These are phyloP conservation scores for Xylaria nigripes DNA, from an alignment of 495 filamentous ascomycete species.

Conservation along the genomic window DNA sequence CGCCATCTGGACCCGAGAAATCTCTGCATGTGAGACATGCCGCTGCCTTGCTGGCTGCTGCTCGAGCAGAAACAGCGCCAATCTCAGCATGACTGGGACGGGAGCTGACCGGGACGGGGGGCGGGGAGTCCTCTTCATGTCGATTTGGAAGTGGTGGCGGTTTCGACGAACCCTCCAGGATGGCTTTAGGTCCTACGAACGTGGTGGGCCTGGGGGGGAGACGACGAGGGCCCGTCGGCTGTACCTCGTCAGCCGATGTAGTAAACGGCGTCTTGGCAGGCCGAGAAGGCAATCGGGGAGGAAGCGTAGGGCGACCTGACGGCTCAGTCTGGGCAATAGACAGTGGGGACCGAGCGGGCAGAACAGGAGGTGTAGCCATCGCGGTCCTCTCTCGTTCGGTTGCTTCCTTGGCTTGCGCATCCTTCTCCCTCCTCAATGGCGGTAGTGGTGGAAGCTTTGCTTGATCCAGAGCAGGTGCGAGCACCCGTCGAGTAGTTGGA, in stretches of 20 bases:
- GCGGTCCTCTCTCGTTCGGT: conserved; percentile 22
- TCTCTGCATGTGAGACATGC: conserved; percentile 76
- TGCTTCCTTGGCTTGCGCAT: conserved; percentile 35
- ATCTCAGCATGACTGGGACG: conserved; percentile 38
- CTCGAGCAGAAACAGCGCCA: conserved; percentile 29
- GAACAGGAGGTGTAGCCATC: conserved; percentile 13
- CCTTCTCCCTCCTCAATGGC: conserved; percentile 35
- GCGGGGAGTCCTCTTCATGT: conserved; percentile 26
- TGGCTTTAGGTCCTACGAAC: conserved; percentile 17
- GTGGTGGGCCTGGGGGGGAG: conserved; percentile 33
- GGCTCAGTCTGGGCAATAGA: conserved; percentile 9
- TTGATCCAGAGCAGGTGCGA: conserved; percentile 42
- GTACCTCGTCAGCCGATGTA: conserved; percentile 12
- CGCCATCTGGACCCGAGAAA: conserved; percentile 69
- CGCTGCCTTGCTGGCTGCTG: conserved; percentile 21
- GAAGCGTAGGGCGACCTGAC: conserved; percentile 28
- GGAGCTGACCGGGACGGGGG: conserved; percentile 40
- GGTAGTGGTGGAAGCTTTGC: conserved; percentile 44
- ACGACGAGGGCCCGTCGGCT: conserved; percentile 26
- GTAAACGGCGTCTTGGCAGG: conserved; percentile 22
- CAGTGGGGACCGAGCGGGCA: conserved; percentile 18
- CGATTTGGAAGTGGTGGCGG: conserved; percentile 9
- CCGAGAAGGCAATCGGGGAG: conserved; percentile 38
- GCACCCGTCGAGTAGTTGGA: conserved; percentile 24
- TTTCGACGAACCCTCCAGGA: conserved; percentile 14